Base-by-base conservation (phyloP, 257 asterid species). In the Eucommia ulmoides region DNA sequence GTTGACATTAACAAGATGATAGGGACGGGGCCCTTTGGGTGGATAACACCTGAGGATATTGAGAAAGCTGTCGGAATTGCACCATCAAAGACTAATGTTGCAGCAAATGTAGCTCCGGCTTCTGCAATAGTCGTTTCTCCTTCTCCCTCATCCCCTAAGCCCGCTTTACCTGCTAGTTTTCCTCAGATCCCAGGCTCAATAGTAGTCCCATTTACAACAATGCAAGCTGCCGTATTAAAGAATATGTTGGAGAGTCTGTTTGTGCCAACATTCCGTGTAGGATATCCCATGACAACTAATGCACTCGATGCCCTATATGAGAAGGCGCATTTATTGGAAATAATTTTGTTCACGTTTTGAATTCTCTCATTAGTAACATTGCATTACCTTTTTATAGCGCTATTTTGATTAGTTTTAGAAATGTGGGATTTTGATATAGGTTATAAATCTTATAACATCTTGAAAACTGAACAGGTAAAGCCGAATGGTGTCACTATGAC, bases 401-500 rank as follows among this genome's bases (percentile, higher is more conserved):
- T n/a, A n/a, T n/a, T n/a, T n/a, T n/a, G n/a, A n/a, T n/a, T n/a
- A n/a, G n/a, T n/a, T n/a, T n/a, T n/a, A n/a, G n/a, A n/a, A n/a
- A n/a, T n/a, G n/a, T n/a, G n/a, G n/a, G n/a, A n/a, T n/a, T n/a
- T n/a, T n/a, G n/a, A n/a, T n/a, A n/a, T n/a, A n/a, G n/a, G n/a
- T n/a, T n/a, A n/a, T n/a, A n/a, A n/a, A n/a, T n/a, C n/a, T n/a
- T n/a, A n/a, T n/a, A n/a, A n/a, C n/a, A n/a, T n/a, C n/a, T n/a
- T 33, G n/a, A n/a, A n/a, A n/a, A n/a, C n/a, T n/a, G n/a, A n/a
- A 61, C 61, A 85, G 96, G 88, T 79, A 57, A 85, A 85, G 76
- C 66, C 71, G 20, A 82, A 85, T 73, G 94, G 94, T 46, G 96
- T 85, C 21, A 85, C 96, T 55, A 82, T 85, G 92, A 85, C 96